phyloP scores from a whole-genome alignment of 2,329 filamentous ascomycete genomes.

The Diaporthe citriasiana region DNA sequence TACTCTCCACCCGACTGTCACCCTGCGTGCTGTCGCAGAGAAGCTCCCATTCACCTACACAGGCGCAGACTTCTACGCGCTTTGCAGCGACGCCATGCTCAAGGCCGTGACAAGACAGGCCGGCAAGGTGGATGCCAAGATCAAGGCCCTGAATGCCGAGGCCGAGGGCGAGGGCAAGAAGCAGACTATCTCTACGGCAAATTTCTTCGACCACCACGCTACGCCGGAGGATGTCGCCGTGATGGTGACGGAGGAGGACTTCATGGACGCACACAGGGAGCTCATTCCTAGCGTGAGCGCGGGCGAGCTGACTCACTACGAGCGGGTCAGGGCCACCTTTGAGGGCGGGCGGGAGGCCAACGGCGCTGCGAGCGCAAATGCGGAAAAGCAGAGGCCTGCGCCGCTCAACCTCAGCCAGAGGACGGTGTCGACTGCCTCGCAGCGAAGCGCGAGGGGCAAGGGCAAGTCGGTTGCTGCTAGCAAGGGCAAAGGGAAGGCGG shows the following conservation, averaged over 20 bases:
- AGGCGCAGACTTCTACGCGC: conserved; percentile 95
- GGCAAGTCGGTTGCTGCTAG: conserved; percentile 49
- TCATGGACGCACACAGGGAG: conserved; percentile 83
- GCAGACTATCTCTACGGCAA: conserved; percentile 82
- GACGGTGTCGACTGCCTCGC: conserved; percentile 49
- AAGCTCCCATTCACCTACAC: conserved; percentile 95
- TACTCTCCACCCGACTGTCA: conserved; percentile 83
- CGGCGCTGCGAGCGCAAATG: conserved; percentile 52
- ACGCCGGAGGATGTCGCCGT: conserved; percentile 87
- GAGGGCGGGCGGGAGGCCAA: conserved; percentile 72
- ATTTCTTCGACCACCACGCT: conserved; percentile 95
- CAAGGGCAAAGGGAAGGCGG: conserved; percentile 55
- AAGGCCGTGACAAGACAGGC: conserved; percentile 97
- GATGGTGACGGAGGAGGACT: conserved; percentile 91
- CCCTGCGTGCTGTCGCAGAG: conserved; percentile 80
- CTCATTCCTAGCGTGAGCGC: conserved; percentile 94
- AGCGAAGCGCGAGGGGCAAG: conserved; percentile 52
- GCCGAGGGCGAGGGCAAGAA: conserved; percentile 45
- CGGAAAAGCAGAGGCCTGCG: conserved; percentile 44
- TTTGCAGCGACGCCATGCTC: conserved; percentile 98
- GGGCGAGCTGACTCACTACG: conserved; percentile 93
- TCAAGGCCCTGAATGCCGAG: conserved; percentile 75
- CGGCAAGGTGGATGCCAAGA: conserved; percentile 84
- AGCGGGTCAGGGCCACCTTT: conserved; percentile 84
- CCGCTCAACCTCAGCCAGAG: conserved; percentile 46